Base-by-base conservation (phyloP, 768 basidiomycete species). In the Strobilomyces echinocephalus region DNA sequence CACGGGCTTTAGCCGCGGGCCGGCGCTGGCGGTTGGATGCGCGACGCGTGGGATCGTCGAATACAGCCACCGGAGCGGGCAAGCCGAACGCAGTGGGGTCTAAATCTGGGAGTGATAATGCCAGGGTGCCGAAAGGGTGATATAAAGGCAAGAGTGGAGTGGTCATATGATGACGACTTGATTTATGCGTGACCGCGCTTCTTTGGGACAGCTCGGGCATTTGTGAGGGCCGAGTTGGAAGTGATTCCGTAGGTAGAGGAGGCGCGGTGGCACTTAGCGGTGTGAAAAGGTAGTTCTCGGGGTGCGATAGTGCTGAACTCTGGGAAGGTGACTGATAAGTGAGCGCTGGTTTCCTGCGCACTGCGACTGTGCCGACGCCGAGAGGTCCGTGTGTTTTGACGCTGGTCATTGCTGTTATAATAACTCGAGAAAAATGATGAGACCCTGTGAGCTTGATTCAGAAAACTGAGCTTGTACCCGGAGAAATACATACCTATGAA, bases 91-190 rank as follows among this genome's bases (percentile, higher is more conserved):
- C 62, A 16, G 73, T 68, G 8, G 84, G 79, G 63, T 85, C 80
- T 45, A 87, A 76, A 51, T 79, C 79, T 4, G 84, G 84, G 50
- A 85, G 76, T 8, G 85, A 86, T 62, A 80, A 74, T 36, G 85
- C 85, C 36, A 87, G 73, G 10, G 68, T 65, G 3, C 84, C 85
- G 31, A 81, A 70, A 26, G 86, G 86, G 63, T 87, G 86, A 62
- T 87, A 87, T 42, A 88, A 68, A 20, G 86, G 84, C 36, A 87
- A 73, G 26, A 77, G 72, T 5, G 79, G 74, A 5, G 76, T 72
- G 8, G 59, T 63, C 59, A 72, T 69, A 49, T 67, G 61, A 21
- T 43, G 55, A 35, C 39, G 58, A 26, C 46, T 42, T 14, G 54
- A 63, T 61, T 54, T 62, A 14, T 55, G 57, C 5, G 51, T 33